These are phyloP conservation scores for Ophiocordyceps camponoti-saundersi DNA, from an alignment of 2,329 filamentous ascomycete species.

Conservation along the genomic window DNA sequence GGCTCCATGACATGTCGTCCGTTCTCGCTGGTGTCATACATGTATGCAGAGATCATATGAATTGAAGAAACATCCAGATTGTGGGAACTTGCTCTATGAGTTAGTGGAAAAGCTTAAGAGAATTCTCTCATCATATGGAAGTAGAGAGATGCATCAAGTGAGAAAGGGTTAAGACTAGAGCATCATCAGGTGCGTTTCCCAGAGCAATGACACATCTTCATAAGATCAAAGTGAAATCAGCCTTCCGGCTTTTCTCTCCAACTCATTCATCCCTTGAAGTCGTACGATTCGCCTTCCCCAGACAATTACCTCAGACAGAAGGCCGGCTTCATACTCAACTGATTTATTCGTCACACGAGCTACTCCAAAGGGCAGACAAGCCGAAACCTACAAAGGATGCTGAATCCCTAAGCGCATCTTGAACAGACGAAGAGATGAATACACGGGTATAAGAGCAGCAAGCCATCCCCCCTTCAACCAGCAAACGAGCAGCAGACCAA, in stretches of 20 bases:
- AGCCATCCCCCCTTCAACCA: neutral
- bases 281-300: neutral
- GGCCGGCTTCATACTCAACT: neutral
- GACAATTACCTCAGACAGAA: neutral
- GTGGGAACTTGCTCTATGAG: too few relatives aligned
- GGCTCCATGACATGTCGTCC: too few relatives aligned
- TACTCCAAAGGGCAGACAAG: neutral
- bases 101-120: too few relatives aligned
- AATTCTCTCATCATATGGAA: too few relatives aligned
- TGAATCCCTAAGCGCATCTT: neutral
- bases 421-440: neutral
- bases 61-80: too few relatives aligned
- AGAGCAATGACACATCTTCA: neutral
- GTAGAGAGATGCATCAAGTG: too few relatives aligned
- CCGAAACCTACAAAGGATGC: neutral
- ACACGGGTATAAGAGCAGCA: neutral
- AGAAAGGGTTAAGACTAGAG: neutral
- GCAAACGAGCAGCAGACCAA: too few relatives aligned
- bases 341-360: neutral
- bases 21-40: too few relatives aligned
- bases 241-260: neutral
- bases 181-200: neutral
- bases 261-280: neutral
- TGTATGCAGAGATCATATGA: too few relatives aligned
- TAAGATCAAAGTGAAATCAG: neutral